Conservation (phyloP, 352 stramenopile species). For the Pythium myriotylum region DNA sequence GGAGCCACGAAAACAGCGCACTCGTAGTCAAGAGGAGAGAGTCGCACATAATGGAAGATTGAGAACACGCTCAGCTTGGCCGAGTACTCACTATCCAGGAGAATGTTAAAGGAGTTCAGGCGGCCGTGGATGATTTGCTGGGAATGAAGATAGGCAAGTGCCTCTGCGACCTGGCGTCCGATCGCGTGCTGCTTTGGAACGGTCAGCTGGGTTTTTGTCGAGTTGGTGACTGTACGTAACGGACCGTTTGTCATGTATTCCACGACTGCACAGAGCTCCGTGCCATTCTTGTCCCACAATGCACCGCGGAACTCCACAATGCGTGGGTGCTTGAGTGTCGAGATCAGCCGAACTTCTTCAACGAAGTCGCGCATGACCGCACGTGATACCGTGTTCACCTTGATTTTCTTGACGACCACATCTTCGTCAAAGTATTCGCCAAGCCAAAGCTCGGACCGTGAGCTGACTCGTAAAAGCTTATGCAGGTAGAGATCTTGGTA, state of each 20-base stretch:
- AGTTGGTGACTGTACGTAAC: conserved; percentile 62
- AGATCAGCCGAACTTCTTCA: conserved; percentile 82
- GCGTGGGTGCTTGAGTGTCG: conserved; percentile 59
- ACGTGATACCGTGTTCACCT: conserved; percentile 68
- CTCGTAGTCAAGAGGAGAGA: conserved; percentile 68
- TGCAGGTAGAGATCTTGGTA: conserved; percentile 76
- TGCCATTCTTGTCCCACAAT: conserved; percentile 73
- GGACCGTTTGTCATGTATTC: conserved; percentile 67
- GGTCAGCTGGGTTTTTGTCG: conserved; percentile 34
- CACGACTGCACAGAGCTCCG: conserved; percentile 74
- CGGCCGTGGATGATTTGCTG: conserved; percentile 77
- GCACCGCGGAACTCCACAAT: conserved; percentile 74
- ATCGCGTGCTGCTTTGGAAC: conserved; percentile 73
- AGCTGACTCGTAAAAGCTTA: conserved; percentile 75
- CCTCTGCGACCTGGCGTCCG: conserved; percentile 68
- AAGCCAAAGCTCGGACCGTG: conserved; percentile 73
- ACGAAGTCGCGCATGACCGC: conserved; percentile 71
- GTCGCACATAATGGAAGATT: conserved; percentile 79
- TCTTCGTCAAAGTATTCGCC: conserved; percentile 65
- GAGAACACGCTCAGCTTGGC: conserved; percentile 81
- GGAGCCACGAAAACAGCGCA: conserved; percentile 69
- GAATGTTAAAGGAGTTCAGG: conserved; percentile 77
- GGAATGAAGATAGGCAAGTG: conserved; percentile 64
- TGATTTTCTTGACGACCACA: conserved; percentile 85
- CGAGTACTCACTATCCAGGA: conserved; percentile 64